These are phyloP conservation scores for Podila epicladia DNA, from an alignment of 192 early-diverging fungal species.

Conservation along the genomic window DNA sequence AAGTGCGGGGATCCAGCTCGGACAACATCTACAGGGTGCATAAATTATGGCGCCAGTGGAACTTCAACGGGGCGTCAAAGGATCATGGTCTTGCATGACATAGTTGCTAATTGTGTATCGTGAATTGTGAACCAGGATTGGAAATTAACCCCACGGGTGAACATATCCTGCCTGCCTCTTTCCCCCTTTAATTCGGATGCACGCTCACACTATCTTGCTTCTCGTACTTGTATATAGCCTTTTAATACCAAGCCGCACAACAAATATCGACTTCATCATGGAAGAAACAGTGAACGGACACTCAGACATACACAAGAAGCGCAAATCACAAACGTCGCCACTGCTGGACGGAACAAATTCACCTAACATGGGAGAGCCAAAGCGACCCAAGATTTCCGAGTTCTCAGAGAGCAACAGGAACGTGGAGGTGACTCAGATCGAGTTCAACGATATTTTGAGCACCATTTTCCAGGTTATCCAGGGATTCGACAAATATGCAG, in stretches of 20 bases:
- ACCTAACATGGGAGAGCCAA: conserved; percentile 19
- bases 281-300: conserved; percentile 2
- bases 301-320: conserved; percentile 20
- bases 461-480: conserved; percentile 24
- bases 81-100: too few relatives aligned
- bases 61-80: too few relatives aligned
- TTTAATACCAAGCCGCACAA: neutral
- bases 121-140: too few relatives aligned
- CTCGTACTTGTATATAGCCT: too few relatives aligned
- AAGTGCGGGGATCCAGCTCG: too few relatives aligned
- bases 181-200: too few relatives aligned
- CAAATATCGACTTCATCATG: neutral
- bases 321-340: conserved; percentile 42
- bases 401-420: conserved; percentile 17
- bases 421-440: conserved; percentile 31
- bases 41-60: too few relatives aligned
- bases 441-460: conserved; percentile 32
- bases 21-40: too few relatives aligned
- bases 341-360: conserved; percentile 23
- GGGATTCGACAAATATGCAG: conserved; percentile 21
- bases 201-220: too few relatives aligned
- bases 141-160: too few relatives aligned
- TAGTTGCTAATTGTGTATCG: too few relatives aligned
- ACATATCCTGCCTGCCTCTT: too few relatives aligned
- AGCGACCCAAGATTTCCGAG: conserved; percentile 35